Conservation (phyloP, 257 asterid genomes). For the Ilex asprella region DNA sequence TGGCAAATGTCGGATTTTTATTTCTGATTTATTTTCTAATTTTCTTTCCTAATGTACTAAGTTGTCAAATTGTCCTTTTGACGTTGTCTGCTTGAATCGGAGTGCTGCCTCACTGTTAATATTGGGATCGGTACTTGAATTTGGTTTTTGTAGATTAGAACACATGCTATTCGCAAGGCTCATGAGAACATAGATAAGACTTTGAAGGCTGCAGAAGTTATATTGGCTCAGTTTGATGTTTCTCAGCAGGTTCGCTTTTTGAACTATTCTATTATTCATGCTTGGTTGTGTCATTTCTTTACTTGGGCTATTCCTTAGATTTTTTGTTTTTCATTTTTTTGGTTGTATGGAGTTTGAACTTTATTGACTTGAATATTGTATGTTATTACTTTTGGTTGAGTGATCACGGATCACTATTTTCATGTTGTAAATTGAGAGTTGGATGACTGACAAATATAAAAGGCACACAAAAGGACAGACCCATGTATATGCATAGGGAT, state of each 20-base stretch:
- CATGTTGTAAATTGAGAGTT: too few species aligned
- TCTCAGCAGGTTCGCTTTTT: conserved; percentile 70
- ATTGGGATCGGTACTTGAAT: conserved; percentile 6
- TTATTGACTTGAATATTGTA: too few species aligned
- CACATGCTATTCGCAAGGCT: conserved; percentile 92
- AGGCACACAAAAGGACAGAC: too few species aligned
- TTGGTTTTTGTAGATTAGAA: conserved; percentile 60
- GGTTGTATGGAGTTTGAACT: too few species aligned
- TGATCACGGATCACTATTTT: too few species aligned
- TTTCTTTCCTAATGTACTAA: not conserved
- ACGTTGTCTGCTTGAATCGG: not conserved
- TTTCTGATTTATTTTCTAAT: not conserved
- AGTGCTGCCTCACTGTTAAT: not conserved
- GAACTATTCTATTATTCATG: not conserved
- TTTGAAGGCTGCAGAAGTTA: conserved; percentile 90
- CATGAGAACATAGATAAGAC: conserved; percentile 95
- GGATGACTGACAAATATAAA: too few species aligned
- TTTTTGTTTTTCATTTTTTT: not conserved
- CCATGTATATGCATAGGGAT: too few species aligned
- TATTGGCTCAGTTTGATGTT: conserved; percentile 80
- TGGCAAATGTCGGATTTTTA: not conserved
- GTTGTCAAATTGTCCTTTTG: not conserved
- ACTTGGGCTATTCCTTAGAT: not conserved
- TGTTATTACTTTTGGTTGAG: too few species aligned
- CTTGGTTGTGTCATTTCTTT: conserved; percentile 7